A percentile compares a stretch with the other conserved stretches of the same genome.
These are phyloP conservation scores for Lagenidium sp. DNA, from an alignment of 352 stramenopile species.

Conservation along the genomic window DNA sequence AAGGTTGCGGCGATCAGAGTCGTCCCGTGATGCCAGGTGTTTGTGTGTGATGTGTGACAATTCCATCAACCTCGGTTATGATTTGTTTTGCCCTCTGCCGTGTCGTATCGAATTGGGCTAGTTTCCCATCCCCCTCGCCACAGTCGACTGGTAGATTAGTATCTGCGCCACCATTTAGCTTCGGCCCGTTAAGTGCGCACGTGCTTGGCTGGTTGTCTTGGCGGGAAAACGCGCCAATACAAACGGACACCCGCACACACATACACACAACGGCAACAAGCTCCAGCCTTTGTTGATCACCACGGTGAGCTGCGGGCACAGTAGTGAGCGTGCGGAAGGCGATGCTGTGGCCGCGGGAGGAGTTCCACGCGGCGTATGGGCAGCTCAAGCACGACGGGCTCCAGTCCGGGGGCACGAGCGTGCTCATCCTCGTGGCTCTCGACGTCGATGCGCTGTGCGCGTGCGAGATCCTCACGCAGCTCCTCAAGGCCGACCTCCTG, in stretches of 20 bases:
- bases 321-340: background rate
- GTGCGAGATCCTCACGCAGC: conserved; percentile 88
- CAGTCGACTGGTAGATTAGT: too few species aligned
- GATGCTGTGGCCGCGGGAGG: conserved; percentile 81
- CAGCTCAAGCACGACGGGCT: conserved; percentile 78
- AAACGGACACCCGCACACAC: too few species aligned
- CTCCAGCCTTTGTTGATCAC: background rate
- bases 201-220: background rate
- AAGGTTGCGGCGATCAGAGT: too few species aligned
- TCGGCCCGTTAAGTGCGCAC: background rate
- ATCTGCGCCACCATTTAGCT: too few species aligned
- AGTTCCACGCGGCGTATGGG: conserved; percentile 78
- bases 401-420: conserved; percentile 58
- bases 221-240: conserved; percentile 1
- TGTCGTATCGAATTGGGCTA: too few species aligned
- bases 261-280: background rate
- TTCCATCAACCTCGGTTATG: too few species aligned
- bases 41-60: too few species aligned
- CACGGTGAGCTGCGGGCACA: too few species aligned
- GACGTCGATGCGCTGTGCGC: conserved; percentile 94
- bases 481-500: conserved; percentile 67
- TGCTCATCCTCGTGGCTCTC: conserved; percentile 90
- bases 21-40: too few species aligned
- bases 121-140: background rate
- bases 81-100: too few species aligned